phyloP scores from a whole-genome alignment of 2,329 filamentous ascomycete genomes.

The Magnaporthales sp. region DNA sequence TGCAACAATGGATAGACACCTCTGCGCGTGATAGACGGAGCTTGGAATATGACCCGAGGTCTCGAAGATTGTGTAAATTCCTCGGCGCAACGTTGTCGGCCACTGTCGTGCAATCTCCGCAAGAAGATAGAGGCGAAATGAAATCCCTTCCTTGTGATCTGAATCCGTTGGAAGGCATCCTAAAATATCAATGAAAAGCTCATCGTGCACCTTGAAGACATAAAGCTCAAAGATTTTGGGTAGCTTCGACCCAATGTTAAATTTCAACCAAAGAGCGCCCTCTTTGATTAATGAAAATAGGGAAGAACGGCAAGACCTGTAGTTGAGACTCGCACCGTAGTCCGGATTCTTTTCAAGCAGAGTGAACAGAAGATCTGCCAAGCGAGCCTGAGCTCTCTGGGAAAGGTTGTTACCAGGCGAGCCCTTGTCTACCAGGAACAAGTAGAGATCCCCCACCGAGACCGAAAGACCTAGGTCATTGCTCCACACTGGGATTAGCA shows the following conservation, averaged over 20 bases:
- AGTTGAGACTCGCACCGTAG: conserved; percentile 51
- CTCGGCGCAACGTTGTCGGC: conserved; percentile 77
- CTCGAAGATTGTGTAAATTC: conserved; percentile 92
- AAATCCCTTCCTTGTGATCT: conserved; percentile 71
- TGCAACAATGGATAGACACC: conserved; percentile 62
- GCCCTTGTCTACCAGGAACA: conserved; percentile 61
- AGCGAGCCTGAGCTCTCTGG: conserved; percentile 53
- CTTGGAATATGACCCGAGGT: conserved; percentile 64
- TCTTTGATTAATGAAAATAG: conserved; percentile 64
- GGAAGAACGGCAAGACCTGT: conserved; percentile 57
- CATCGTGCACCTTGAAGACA: conserved; percentile 73
- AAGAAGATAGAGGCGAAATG: conserved; percentile 69
- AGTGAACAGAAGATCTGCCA: conserved; percentile 61
- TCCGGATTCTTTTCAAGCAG: conserved; percentile 59
- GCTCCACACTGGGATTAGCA: conserved; percentile 55
- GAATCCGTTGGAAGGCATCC: conserved; percentile 65
- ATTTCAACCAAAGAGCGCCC: conserved; percentile 64
- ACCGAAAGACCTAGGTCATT: conserved; percentile 52
- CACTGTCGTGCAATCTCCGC: conserved; percentile 71
- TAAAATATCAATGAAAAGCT: conserved; percentile 78
- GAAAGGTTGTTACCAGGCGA: conserved; percentile 64
- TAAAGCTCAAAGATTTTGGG: conserved; percentile 72
- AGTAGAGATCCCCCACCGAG: conserved; percentile 67
- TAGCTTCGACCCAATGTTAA: conserved; percentile 60
- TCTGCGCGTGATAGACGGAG: conserved; percentile 61